Conservation (phyloP, 2,329 filamentous ascomycete genomes). For the Immersiporthe knoxdaviesiana region DNA sequence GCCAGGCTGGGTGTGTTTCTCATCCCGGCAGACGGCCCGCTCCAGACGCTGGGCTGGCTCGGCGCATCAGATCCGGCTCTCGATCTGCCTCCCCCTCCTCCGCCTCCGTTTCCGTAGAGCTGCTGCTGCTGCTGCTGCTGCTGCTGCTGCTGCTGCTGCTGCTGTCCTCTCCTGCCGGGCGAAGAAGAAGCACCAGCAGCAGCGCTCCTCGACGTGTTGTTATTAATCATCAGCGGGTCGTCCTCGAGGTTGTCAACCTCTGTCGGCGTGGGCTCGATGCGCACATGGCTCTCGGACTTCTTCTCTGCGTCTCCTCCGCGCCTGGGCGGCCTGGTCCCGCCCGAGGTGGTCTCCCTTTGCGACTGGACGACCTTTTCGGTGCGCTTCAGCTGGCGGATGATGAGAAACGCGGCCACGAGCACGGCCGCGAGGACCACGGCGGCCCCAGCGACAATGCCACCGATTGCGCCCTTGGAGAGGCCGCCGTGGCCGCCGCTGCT, state of each 20-base stretch:
- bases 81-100: slow-evolving; percentile 2
- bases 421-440: slow-evolving; percentile 53
- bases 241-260: slow-evolving; percentile 48
- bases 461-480: slow-evolving; percentile 48
- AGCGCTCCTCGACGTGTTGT: slow-evolving; percentile 8
- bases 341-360: slow-evolving; percentile 39
- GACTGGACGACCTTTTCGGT: slow-evolving; percentile 46
- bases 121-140: slow-evolving; percentile 20
- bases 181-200: slow-evolving; percentile 29
- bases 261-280: slow-evolving; percentile 45
- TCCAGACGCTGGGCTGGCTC: slow-evolving; percentile 30
- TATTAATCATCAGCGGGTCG: slow-evolving; percentile 43
- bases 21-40: slow-evolving; percentile 23
- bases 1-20: slow-evolving; percentile 37
- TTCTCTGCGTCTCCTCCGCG: slow-evolving; percentile 37
- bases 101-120: slow-evolving; percentile 11
- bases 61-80: slow-evolving; percentile 32
- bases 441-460: slow-evolving; percentile 58
- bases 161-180: slow-evolving; percentile 32
- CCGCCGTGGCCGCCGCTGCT: slow-evolving; percentile 36
- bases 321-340: slow-evolving; percentile 35
- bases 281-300: slow-evolving; percentile 38
- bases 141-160: slow-evolving; percentile 18
- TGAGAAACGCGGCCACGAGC: slow-evolving; percentile 50
- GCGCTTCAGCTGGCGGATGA: slow-evolving; percentile 54